These are phyloP conservation scores for Sporothrix sp. DNA, from an alignment of 2,329 filamentous ascomycete species.

Conservation along the genomic window DNA sequence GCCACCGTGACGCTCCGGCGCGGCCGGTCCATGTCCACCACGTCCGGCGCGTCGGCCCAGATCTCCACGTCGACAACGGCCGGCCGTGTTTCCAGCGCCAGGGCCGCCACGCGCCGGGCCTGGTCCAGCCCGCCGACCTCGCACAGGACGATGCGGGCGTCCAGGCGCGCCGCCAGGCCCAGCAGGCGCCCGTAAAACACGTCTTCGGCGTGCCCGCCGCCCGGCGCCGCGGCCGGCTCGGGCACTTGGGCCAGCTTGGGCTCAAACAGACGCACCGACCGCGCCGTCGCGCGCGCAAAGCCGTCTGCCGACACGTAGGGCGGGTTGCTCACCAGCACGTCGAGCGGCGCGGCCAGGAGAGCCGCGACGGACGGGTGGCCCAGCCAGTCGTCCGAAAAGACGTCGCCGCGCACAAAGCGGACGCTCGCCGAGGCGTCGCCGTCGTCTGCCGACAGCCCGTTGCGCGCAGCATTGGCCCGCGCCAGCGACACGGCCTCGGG, in stretches of 20 bases:
- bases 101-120: slow-evolving; percentile 50
- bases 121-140: slow-evolving; percentile 65
- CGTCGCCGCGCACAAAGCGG: slow-evolving; percentile 24
- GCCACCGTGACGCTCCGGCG: slow-evolving; percentile 17
- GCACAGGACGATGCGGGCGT: slow-evolving; percentile 50
- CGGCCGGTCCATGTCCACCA: slow-evolving; percentile 20
- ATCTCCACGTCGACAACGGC: slow-evolving; percentile 44
- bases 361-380: background rate
- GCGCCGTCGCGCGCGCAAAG: slow-evolving; percentile 53
- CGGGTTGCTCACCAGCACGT: slow-evolving; percentile 78
- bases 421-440: background rate
- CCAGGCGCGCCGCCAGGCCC: slow-evolving; percentile 38
- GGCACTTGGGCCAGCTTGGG: slow-evolving; percentile 70
- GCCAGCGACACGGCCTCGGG: slow-evolving; percentile 55
- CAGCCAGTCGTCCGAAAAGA: slow-evolving; percentile 37
- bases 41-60: slow-evolving; percentile 60
- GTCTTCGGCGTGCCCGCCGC: slow-evolving; percentile 29
- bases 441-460: slow-evolving; percentile 24
- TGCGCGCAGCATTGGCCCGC: slow-evolving; percentile 49
- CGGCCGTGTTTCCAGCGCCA: slow-evolving; percentile 31
- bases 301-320: slow-evolving; percentile 69
- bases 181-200: slow-evolving; percentile 61
- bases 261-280: slow-evolving; percentile 74
- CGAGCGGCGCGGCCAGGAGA: slow-evolving; percentile 25
- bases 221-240: background rate